Base-by-base conservation (phyloP, 2,329 filamentous ascomycete species). In the Penicillium sp. region DNA sequence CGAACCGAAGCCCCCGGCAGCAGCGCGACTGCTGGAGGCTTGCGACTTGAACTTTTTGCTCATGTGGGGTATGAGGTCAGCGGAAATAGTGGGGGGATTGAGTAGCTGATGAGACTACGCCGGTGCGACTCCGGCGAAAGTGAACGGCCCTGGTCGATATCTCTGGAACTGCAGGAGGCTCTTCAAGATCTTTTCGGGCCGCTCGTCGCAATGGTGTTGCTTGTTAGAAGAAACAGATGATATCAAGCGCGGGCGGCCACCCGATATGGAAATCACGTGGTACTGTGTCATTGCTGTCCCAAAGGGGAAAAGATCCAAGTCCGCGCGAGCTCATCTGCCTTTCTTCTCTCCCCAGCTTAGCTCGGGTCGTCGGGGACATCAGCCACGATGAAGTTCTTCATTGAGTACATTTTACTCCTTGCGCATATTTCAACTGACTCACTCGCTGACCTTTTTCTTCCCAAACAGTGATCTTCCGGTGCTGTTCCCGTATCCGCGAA, bases 301-400 rank as follows among this genome's bases (percentile, higher is more conserved):
- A 51, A 59, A 58, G 28, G 38, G 59, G 59, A 53, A 61, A 61
- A 55, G 56, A 48, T 49, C 42, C 33, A 18, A 45, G 46, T 47
- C 40, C 45, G 47, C 51, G 49, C 45, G 36, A 36, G 36, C 46
- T 41, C 43, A 42, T 29, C 32, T 34, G 23, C 29, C 31, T 19
- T 21, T 11, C 7, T 21, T n/a, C n/a, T 35, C 36, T 33, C 31
- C 45, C 48, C 41, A 33, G 29, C 19, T 34, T 42, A 35, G 27
- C 25, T 41, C 39, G 26, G 34, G 43, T 43, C 27, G 44, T 51
- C 35, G 41, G 48, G 41, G 40, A 45, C 36, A 40, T 33, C 50
- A 47, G 35, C 53, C 67, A 81, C 63, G 49, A 88, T 88, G 84
- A 87, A 81, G 74, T 88, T 88, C 73, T 80, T 83, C 60, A 87